Percentiles rank a stretch among this genome's conserved stretches.
Conservation (phyloP, 306 rosid genomes). For the Vigna hirtella region DNA sequence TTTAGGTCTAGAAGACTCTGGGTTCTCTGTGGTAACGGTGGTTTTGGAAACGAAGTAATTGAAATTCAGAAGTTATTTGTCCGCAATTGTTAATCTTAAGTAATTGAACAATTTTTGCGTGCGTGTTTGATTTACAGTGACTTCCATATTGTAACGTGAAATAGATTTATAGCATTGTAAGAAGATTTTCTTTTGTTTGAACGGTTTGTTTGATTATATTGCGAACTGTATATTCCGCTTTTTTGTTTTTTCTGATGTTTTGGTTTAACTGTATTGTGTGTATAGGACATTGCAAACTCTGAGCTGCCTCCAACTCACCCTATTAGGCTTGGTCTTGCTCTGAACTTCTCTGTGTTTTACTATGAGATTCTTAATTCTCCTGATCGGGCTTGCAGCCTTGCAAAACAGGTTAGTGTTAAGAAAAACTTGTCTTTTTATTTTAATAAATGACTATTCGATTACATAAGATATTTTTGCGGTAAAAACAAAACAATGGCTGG, state of each 20-base stretch:
- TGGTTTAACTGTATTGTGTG: not conserved
- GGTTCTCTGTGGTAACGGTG: not conserved
- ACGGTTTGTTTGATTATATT: not conserved
- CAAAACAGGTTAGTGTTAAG: conserved; percentile 76
- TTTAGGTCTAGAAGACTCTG: not conserved
- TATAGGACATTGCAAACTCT: conserved; percentile 91
- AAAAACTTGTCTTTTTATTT: not conserved
- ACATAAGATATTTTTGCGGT: not conserved
- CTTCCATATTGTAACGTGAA: not conserved
- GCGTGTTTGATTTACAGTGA: not conserved
- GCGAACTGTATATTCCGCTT: not conserved
- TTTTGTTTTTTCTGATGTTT: conserved; percentile 9
- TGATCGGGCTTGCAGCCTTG: conserved; percentile 92
- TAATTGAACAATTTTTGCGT: not conserved
- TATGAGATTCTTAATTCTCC: conserved; percentile 98
- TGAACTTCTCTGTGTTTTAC: conserved; percentile 94
- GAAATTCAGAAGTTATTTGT: not conserved
- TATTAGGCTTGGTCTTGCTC: conserved; percentile 97
- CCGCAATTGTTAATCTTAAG: no score
- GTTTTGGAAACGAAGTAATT: not conserved
- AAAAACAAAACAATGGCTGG: not conserved
- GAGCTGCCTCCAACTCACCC: conserved; percentile 99
- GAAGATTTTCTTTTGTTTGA: not conserved
- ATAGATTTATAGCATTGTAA: not conserved
- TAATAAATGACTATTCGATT: not conserved